Base-by-base conservation (phyloP, 2,329 filamentous ascomycete genomes). In the Penicillium fuscoglaucum region DNA sequence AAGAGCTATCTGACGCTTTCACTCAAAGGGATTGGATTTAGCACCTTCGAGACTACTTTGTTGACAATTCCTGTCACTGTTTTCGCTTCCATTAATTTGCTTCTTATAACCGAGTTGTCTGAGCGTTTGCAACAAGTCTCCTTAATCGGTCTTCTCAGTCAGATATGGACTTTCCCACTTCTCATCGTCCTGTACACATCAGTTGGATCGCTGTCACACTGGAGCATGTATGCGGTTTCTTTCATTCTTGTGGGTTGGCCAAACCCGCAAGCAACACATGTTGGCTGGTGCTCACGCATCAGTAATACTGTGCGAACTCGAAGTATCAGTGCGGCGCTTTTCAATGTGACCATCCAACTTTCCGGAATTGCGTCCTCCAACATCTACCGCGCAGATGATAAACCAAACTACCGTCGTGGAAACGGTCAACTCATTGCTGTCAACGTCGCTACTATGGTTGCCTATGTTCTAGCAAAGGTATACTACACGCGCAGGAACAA, bases 331-430 rank as follows among this genome's bases (percentile, higher is more conserved):
- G 79, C 80, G 0, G 80, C 80, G 2, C 61, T 82, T 24, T 82
- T 82, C 70, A 83, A 82, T 63, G 82, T 82, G 71, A 76, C 78
- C 40, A 76, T 80, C 8, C 79, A 62, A 44, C 52, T 60, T 19
- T 62, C 58, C 12, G 60, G 58, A 79, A 80, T 82, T 54, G 74
- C 79, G 15, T 72, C 72, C 2, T 63, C 70, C 31, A 82, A 83
- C 61, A 81, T 83, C 56, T 83, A 83, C 64, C 77, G 81, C 24
- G 67, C 79, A 9, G 81, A 83, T 43, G 83, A 86, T 65, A 76
- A 78, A 63, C 83, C 83, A 1, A 70, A 81, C 24, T 85, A 85
- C 60, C 72, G 48, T 7, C 60, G 60, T 15, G 60, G 60, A n/a
- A 62, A 63, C 9, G 19, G 39, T 2, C 74, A 80, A 10, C 70